A percentile compares a stretch with the other conserved stretches of the same genome.
Evolutionary conservation across 352 stramenopile genomes (phyloP).

Genomic region (Lagenidium sp.): DNA sequence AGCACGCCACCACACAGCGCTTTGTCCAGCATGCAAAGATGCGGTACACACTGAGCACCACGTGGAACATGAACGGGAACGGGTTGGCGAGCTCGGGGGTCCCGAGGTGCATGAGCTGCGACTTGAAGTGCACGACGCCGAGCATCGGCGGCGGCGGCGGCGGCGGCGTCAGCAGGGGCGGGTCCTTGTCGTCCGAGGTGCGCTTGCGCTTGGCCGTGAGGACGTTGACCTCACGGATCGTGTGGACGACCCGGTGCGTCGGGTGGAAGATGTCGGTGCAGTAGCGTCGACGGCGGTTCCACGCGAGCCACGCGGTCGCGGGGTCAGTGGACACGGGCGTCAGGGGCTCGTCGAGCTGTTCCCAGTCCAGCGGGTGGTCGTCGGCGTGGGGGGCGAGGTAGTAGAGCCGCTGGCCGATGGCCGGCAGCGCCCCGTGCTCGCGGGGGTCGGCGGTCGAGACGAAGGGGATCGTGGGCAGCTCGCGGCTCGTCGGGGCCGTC

Average conservation of each 20-base stretch:
- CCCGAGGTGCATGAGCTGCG: slow-evolving; percentile 33
- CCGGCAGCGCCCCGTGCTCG: slow-evolving; percentile 33
- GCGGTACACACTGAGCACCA: slow-evolving; percentile 28
- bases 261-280: slow-evolving; percentile 11
- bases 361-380: slow-evolving; percentile 38
- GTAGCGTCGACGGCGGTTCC: slow-evolving; percentile 14
- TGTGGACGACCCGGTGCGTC: slow-evolving; percentile 5
- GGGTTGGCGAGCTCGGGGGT: slow-evolving; percentile 26
- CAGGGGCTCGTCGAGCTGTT: slow-evolving; percentile 9
- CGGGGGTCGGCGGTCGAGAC: slow-evolving; percentile 20
- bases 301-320: slow-evolving; percentile 7
- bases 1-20: too few relatives aligned
- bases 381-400: slow-evolving; percentile 49
- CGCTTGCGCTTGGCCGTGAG: slow-evolving; percentile 7
- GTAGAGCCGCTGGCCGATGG: slow-evolving; percentile 35
- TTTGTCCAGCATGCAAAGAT: too few relatives aligned
- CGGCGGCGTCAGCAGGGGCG: slow-evolving; percentile 1
- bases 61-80: slow-evolving; percentile 64
- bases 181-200: neutral
- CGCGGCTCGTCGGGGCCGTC: neutral
- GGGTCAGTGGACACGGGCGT: neutral
- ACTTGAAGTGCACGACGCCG: slow-evolving; percentile 51
- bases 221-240: slow-evolving; percentile 7
- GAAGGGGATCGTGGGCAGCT: slow-evolving; percentile 18
- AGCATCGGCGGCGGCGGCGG: slow-evolving; percentile 22